phyloP scores from a whole-genome alignment of 2,329 filamentous ascomycete species.

The Fonsecaea multimorphosa region DNA sequence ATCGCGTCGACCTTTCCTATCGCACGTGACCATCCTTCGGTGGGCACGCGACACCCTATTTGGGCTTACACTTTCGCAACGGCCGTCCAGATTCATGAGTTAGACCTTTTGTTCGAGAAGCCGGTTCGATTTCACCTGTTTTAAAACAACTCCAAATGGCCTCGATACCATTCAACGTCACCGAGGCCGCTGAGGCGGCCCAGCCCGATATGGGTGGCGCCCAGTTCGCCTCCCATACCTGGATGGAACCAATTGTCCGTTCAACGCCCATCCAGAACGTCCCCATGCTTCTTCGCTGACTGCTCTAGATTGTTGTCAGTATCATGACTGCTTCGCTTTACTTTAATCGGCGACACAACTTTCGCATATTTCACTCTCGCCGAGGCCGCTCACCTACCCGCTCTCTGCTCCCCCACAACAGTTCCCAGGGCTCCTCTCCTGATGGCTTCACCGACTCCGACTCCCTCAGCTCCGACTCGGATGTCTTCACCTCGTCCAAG shows the following conservation, averaged over 20 bases:
- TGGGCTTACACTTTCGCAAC: neutral
- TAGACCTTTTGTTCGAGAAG: constrained; percentile 2
- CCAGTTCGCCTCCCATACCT: constrained; percentile 46
- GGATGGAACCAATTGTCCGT: constrained; percentile 47
- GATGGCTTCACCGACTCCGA: constrained; percentile 39
- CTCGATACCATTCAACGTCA: constrained; percentile 26
- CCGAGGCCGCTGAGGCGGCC: constrained; percentile 27
- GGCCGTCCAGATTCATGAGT: neutral
- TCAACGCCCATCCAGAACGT: neutral
- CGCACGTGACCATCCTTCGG: constrained; percentile 27
- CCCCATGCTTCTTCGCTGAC: constrained; percentile 6
- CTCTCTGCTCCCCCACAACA: constrained; percentile 31
- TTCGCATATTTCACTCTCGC: constrained; percentile 47
- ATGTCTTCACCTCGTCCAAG: constrained; percentile 45
- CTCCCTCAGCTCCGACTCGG: constrained; percentile 47
- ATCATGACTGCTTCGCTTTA: constrained; percentile 58
- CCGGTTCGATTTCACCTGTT: constrained; percentile 3
- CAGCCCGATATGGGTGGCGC: constrained; percentile 45
- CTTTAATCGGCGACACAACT: constrained; percentile 55
- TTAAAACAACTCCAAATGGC: constrained; percentile 19
- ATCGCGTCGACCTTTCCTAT: neutral
- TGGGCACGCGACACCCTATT: constrained; percentile 24
- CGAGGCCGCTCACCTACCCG: constrained; percentile 36
- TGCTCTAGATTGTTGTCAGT: constrained; percentile 55
- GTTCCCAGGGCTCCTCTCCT: constrained; percentile 31